Percentiles rank a stretch among this genome's conserved stretches.
Conservation (phyloP, 768 basidiomycete species). For the Ramaria sp. region DNA sequence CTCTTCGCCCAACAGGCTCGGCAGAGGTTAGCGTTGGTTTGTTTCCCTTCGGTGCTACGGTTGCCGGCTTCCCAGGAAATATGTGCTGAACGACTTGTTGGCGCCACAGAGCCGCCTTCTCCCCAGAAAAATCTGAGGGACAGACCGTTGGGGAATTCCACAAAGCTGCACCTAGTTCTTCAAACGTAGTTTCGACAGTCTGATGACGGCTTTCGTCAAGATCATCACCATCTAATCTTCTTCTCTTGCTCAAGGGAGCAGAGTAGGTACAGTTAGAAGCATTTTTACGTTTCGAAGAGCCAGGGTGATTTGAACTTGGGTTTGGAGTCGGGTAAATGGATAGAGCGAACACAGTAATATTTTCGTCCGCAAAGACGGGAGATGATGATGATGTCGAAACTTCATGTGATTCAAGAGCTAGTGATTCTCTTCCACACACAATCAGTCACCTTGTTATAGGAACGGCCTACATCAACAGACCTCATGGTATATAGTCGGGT, state of each 20-base stretch:
- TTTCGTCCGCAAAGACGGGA: conserved; percentile 50
- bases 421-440: conserved; percentile 30
- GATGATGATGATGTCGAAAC: conserved; percentile 20
- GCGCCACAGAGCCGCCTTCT: conserved; percentile 46
- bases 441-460: neutral
- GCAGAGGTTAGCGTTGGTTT: neutral
- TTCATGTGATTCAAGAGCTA: conserved; percentile 38
- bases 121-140: conserved; percentile 26
- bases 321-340: conserved; percentile 26
- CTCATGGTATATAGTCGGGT: conserved; percentile 59
- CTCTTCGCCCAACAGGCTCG: neutral
- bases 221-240: neutral
- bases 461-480: conserved; percentile 27
- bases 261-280: neutral
- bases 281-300: conserved; percentile 14
- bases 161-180: neutral
- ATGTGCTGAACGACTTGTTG: conserved; percentile 40
- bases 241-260: neutral
- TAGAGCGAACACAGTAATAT: conserved; percentile 54
- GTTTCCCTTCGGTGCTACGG: too few species aligned
- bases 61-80: conserved; percentile 34
- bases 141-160: conserved; percentile 18
- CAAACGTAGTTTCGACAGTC: neutral
- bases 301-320: neutral
- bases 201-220: neutral